These are phyloP conservation scores for Tulasnella sp. DNA, from an alignment of 768 basidiomycete species.

Conservation along the genomic window DNA sequence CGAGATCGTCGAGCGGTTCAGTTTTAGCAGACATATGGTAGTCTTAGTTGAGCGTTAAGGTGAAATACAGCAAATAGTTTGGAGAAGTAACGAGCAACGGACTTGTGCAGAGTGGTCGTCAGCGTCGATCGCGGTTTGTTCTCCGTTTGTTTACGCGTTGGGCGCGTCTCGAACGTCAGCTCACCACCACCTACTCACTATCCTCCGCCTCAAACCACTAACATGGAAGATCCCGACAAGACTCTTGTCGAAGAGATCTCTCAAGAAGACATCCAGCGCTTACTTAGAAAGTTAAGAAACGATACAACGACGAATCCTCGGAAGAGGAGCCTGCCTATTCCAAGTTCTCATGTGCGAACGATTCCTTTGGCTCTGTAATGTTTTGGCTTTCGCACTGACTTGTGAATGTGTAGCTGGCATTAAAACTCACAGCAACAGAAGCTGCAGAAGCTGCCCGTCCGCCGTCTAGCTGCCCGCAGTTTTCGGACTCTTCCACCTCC, in stretches of 20 bases:
- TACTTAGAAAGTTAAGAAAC: background rate
- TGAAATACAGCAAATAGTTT: background rate
- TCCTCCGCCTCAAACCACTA: background rate
- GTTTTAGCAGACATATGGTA: background rate
- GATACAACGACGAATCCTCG: background rate
- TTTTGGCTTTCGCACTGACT: background rate
- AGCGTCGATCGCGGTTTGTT: background rate
- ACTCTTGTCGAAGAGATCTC: background rate
- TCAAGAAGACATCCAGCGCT: background rate
- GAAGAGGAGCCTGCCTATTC: background rate
- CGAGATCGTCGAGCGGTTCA: background rate
- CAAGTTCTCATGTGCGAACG: background rate
- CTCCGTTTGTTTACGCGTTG: background rate
- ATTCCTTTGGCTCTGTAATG: background rate
- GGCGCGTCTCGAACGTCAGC: background rate
- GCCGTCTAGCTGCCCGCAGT: background rate
- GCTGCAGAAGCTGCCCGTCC: background rate
- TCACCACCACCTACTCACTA: background rate
- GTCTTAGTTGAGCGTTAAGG: background rate
- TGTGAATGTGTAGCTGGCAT: background rate
- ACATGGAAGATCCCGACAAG: background rate
- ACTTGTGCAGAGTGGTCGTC: background rate
- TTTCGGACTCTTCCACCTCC: background rate
- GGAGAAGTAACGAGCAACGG: background rate
- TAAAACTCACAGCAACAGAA: background rate